phyloP scores from a whole-genome alignment of 2,329 filamentous ascomycete genomes.

The Paraconiothyrium sp. region DNA sequence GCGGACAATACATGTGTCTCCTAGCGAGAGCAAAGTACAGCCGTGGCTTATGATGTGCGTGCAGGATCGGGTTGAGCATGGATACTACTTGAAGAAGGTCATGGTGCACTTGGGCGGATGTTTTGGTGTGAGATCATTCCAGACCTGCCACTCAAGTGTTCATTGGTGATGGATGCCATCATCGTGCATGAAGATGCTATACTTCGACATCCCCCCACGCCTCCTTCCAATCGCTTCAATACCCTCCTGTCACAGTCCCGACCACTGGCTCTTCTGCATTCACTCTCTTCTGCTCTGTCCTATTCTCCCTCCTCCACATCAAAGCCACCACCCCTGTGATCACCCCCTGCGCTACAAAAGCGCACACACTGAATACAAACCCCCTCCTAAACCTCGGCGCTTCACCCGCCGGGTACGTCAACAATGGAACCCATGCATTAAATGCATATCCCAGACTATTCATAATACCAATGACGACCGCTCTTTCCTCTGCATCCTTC shows the following conservation, averaged over 20 bases:
- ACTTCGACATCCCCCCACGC: too few relatives aligned
- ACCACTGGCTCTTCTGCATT: slow-evolving; percentile 21
- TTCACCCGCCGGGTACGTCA: slow-evolving; percentile 32
- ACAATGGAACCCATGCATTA: slow-evolving; percentile 54
- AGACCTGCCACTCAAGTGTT: too few relatives aligned
- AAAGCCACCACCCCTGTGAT: slow-evolving; percentile 26
- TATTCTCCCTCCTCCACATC: slow-evolving; percentile 24
- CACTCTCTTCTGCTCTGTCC: slow-evolving; percentile 10
- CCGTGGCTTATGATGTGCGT: too few relatives aligned
- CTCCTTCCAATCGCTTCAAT: background rate
- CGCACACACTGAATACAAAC: slow-evolving; percentile 26
- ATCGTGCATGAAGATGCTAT: too few relatives aligned
- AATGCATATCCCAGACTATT: slow-evolving; percentile 58
- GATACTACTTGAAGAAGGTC: too few relatives aligned
- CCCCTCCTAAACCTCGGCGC: slow-evolving; percentile 29
- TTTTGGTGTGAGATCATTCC: too few relatives aligned
- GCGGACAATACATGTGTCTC: too few relatives aligned
- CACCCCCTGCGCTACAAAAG: slow-evolving; percentile 24
- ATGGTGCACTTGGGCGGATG: too few relatives aligned
- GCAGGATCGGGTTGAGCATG: too few relatives aligned
- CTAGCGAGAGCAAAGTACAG: too few relatives aligned
- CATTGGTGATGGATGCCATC: too few relatives aligned
- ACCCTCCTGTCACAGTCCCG: background rate
- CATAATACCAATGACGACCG: slow-evolving; percentile 58
- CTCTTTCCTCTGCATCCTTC: slow-evolving; percentile 56